These are phyloP conservation scores for Microsporum canis DNA, from an alignment of 2,329 filamentous ascomycete species.

Conservation along the genomic window DNA sequence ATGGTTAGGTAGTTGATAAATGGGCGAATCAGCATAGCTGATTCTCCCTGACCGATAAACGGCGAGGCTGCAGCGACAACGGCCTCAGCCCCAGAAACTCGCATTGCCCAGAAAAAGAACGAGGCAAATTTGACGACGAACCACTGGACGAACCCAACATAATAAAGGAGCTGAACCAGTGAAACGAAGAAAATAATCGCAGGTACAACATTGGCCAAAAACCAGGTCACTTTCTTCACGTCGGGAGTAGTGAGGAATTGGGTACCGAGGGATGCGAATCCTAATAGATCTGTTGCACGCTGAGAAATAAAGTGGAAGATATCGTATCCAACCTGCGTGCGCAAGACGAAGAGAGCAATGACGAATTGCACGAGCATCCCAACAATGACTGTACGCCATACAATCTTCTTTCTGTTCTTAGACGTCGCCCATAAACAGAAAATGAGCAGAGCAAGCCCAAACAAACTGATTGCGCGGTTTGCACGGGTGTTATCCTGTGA, in stretches of 20 bases:
- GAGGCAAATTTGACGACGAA: slow-evolving; percentile 75
- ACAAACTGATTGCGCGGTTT: slow-evolving; percentile 69
- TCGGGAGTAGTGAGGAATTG: slow-evolving; percentile 53
- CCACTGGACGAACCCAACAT: slow-evolving; percentile 75
- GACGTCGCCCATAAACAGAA: slow-evolving; percentile 59
- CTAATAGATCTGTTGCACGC: slow-evolving; percentile 61
- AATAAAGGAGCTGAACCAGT: slow-evolving; percentile 76
- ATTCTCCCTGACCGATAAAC: slow-evolving; percentile 90
- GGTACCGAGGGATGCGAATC: slow-evolving; percentile 63
- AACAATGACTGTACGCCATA: slow-evolving; percentile 71
- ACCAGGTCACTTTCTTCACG: slow-evolving; percentile 41
- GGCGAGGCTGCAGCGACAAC: slow-evolving; percentile 86
- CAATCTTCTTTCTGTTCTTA: slow-evolving; percentile 47
- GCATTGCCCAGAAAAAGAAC: slow-evolving; percentile 85
- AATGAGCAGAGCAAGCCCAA: slow-evolving; percentile 65
- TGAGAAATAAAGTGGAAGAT: slow-evolving; percentile 83
- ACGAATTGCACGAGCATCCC: slow-evolving; percentile 85
- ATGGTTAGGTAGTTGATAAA: slow-evolving; percentile 77
- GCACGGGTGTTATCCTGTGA: slow-evolving; percentile 62
- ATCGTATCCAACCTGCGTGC: slow-evolving; percentile 69
- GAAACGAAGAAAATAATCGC: slow-evolving; percentile 95
- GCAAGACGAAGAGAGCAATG: slow-evolving; percentile 75
- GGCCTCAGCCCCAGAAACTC: slow-evolving; percentile 83
- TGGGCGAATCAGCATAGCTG: slow-evolving; percentile 79
- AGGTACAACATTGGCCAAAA: slow-evolving; percentile 69